Evolutionary conservation across 1,139 yeast species (phyloP).

Genomic region (Torulaspora globosa): DNA sequence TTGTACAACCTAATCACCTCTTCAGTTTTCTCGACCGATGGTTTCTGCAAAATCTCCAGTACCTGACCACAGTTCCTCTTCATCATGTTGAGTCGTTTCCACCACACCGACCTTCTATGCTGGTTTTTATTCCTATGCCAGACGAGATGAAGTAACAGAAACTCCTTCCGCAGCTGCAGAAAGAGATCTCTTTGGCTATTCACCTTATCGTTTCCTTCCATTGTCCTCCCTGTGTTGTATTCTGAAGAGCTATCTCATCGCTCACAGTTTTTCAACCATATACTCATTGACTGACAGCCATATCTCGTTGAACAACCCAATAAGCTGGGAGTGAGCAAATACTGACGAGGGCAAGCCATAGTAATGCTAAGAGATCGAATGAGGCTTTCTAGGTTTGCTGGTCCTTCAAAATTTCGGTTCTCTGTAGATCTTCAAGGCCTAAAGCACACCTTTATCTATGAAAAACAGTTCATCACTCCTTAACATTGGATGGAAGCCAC

Average conservation of each 20-base stretch:
- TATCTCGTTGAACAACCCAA: too few species aligned
- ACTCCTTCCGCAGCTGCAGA: constrained; percentile 45
- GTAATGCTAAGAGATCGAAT: constrained; percentile 10
- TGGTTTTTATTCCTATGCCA: constrained; percentile 74
- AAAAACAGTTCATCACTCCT: neutral
- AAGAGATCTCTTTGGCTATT: constrained; percentile 5
- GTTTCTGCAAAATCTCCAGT: constrained; percentile 31
- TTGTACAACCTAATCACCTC: constrained; percentile 19
- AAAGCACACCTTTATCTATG: neutral
- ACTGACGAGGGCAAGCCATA: too few species aligned
- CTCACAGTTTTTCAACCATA: constrained; percentile 1
- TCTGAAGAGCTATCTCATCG: neutral
- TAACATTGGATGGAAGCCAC: neutral
- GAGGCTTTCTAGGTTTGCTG: neutral
- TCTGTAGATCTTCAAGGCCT: neutral
- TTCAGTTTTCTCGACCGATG: constrained; percentile 10
- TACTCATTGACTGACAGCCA: neutral
- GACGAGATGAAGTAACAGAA: constrained; percentile 53
- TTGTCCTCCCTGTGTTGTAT: neutral
- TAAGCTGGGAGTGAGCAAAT: too few species aligned
- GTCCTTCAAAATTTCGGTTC: neutral
- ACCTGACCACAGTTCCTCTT: constrained; percentile 53
- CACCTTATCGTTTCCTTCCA: neutral
- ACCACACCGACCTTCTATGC: constrained; percentile 73
- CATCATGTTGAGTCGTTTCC: constrained; percentile 62